phyloP scores from a whole-genome alignment of 306 rosid genomes.

The Crotalaria pallida region DNA sequence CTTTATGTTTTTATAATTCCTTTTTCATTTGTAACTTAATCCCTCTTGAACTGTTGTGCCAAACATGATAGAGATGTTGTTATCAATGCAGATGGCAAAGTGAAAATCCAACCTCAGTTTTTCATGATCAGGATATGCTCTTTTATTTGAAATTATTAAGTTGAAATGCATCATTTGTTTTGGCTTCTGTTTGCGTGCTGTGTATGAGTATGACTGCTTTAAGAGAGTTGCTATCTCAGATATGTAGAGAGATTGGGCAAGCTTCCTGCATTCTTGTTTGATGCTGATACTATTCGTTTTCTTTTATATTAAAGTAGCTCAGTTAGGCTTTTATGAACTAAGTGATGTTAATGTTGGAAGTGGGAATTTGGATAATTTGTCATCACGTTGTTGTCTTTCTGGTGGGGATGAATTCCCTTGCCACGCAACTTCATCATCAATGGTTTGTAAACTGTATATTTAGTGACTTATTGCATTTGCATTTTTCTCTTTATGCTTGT shows the following conservation, averaged over 20 bases:
- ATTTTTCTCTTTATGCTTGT: not conserved
- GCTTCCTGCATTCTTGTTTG: not conserved
- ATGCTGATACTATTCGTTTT: not conserved
- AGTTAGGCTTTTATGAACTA: not conserved
- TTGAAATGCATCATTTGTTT: not conserved
- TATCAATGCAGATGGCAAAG: not conserved
- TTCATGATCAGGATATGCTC: not conserved
- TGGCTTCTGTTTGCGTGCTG: slow-evolving; percentile 7
- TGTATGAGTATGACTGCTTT: not conserved
- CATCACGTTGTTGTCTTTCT: not conserved
- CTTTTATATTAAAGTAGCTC: not conserved
- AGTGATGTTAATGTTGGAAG: not conserved
- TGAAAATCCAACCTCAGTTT: not conserved
- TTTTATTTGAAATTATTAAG: not conserved
- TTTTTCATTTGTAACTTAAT: slow-evolving; percentile 3
- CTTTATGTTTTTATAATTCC: not conserved
- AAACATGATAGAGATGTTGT: not conserved
- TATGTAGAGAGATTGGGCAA: not conserved
- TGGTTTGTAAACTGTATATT: not conserved
- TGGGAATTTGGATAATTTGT: slow-evolving; percentile 2
- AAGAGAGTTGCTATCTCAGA: not conserved
- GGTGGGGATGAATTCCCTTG: not conserved
- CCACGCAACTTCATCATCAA: not conserved
- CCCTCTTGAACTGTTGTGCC: not conserved
- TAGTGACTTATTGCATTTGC: slow-evolving; percentile 7